These are phyloP conservation scores for Tetrapyrgos nigripes DNA, from an alignment of 1,284 basidiomycete species.

Conservation along the genomic window DNA sequence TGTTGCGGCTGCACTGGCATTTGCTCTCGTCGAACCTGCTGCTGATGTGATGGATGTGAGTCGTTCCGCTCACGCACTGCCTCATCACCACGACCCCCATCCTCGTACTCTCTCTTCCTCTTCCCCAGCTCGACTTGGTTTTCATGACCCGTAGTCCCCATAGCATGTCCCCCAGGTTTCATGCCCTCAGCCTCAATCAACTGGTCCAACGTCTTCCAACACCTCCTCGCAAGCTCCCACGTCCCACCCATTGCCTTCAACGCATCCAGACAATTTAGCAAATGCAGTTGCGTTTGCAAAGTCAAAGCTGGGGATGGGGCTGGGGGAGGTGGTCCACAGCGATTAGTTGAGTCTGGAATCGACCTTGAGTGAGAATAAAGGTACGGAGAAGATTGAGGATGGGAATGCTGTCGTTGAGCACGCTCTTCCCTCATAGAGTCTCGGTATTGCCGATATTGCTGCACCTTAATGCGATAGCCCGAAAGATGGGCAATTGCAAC, in stretches of 20 bases:
- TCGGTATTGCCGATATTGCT: conserved; percentile 4
- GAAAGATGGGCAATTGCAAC: conserved; percentile 28
- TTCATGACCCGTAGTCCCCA: not conserved
- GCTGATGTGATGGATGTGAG: too few species aligned
- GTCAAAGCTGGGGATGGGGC: conserved; percentile 6
- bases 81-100: too few species aligned
- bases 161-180: conserved; percentile 14
- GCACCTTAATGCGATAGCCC: conserved; percentile 21
- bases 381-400: not conserved
- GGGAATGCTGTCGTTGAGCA: not conserved
- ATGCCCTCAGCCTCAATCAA: conserved; percentile 28
- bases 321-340: not conserved
- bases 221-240: conserved; percentile 26
- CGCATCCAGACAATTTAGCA: conserved; percentile 28
- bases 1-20: too few species aligned
- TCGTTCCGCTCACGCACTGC: too few species aligned
- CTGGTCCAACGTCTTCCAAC: conserved; percentile 25
- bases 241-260: conserved; percentile 25
- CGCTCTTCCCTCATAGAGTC: not conserved
- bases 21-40: too few species aligned
- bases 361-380: not conserved
- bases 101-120: conserved; percentile 2
- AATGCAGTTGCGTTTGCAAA: conserved; percentile 27
- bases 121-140: not conserved
- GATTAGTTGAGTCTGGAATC: not conserved